These are phyloP conservation scores for Aureobasidium zeae DNA, from an alignment of 2,329 filamentous ascomycete genomes.

Conservation along the genomic window DNA sequence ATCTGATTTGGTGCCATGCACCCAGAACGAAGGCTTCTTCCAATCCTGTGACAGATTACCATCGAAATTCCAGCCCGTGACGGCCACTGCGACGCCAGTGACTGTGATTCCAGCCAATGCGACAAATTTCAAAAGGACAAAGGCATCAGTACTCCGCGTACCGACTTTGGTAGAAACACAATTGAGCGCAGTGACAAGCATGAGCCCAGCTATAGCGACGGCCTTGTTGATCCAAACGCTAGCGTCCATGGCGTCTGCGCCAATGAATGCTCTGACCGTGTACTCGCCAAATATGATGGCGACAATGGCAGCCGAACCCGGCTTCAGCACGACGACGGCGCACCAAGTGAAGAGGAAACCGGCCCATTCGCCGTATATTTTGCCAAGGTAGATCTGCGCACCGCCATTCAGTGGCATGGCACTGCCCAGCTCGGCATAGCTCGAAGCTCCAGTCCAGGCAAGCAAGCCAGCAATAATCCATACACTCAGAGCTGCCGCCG, in stretches of 20 bases:
- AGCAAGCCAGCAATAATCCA: slow-evolving; percentile 87
- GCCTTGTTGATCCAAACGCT: slow-evolving; percentile 85
- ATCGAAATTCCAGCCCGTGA: slow-evolving; percentile 70
- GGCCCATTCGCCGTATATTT: slow-evolving; percentile 88
- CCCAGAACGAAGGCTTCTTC: slow-evolving; percentile 74
- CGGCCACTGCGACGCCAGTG: slow-evolving; percentile 78
- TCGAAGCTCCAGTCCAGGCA: slow-evolving; percentile 91
- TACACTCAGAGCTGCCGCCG: slow-evolving; percentile 80
- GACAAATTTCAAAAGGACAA: slow-evolving; percentile 96
- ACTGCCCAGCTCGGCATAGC: slow-evolving; percentile 90
- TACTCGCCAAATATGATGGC: slow-evolving; percentile 98
- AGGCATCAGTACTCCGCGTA: slow-evolving; percentile 76
- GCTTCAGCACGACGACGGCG: slow-evolving; percentile 86
- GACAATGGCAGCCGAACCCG: slow-evolving; percentile 86
- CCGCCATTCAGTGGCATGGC: slow-evolving; percentile 94
- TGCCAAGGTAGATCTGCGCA: slow-evolving; percentile 84
- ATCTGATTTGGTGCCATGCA: slow-evolving; percentile 71
- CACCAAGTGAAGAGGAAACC: slow-evolving; percentile 97
- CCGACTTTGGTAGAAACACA: slow-evolving; percentile 84
- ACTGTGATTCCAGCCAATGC: slow-evolving; percentile 79
- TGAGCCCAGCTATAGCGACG: slow-evolving; percentile 68
- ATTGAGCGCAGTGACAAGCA: slow-evolving; percentile 74
- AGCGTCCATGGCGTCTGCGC: slow-evolving; percentile 71
- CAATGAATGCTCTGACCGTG: slow-evolving; percentile 76
- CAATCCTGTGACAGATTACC: slow-evolving; percentile 72